A percentile compares a stretch with the other conserved stretches of the same genome.
Evolutionary conservation across 768 basidiomycete species (phyloP).

Genomic region (Phallus indusiatus): DNA sequence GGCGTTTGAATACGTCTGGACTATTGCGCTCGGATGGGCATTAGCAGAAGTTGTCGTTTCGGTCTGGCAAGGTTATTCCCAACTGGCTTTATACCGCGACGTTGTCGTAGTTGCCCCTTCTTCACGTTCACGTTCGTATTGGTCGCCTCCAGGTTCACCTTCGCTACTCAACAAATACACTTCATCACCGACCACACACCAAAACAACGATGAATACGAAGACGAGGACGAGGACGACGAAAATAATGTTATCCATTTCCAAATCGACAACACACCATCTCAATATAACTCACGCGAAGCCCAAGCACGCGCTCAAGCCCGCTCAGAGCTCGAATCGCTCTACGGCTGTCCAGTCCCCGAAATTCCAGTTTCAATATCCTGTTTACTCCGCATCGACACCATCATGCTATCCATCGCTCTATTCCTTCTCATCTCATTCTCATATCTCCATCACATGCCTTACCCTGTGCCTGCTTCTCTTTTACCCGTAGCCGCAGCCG

Average conservation of each 20-base stretch:
- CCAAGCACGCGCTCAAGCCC: slow-evolving; percentile 42
- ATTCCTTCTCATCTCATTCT: slow-evolving; percentile 34
- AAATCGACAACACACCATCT: slow-evolving; percentile 46
- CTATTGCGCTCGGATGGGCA: slow-evolving; percentile 70
- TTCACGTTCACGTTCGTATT: not conserved
- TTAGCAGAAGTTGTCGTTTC: slow-evolving; percentile 56
- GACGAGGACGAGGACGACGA: too few relatives aligned
- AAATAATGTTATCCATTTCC: too few relatives aligned
- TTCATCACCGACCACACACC: too few relatives aligned
- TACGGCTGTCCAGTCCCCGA: slow-evolving; percentile 74
- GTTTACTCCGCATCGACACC: slow-evolving; percentile 66
- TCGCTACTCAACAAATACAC: not conserved
- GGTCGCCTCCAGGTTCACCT: not conserved
- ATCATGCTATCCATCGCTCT: slow-evolving; percentile 62
- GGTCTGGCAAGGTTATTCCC: slow-evolving; percentile 62
- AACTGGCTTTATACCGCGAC: slow-evolving; percentile 57
- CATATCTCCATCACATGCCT: slow-evolving; percentile 23
- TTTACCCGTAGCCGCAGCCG: not conserved
- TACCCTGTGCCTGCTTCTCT: slow-evolving; percentile 42
- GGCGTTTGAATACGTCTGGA: slow-evolving; percentile 65
- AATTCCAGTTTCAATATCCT: slow-evolving; percentile 72
- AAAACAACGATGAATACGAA: not conserved
- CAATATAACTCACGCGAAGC: too few relatives aligned
- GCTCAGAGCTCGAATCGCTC: slow-evolving; percentile 71
- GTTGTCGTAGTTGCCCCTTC: slow-evolving; percentile 21